Percentiles rank a stretch among this genome's conserved stretches.
phyloP scores from a whole-genome alignment of 2,329 filamentous ascomycete genomes.

The Fusarium newnesense region DNA sequence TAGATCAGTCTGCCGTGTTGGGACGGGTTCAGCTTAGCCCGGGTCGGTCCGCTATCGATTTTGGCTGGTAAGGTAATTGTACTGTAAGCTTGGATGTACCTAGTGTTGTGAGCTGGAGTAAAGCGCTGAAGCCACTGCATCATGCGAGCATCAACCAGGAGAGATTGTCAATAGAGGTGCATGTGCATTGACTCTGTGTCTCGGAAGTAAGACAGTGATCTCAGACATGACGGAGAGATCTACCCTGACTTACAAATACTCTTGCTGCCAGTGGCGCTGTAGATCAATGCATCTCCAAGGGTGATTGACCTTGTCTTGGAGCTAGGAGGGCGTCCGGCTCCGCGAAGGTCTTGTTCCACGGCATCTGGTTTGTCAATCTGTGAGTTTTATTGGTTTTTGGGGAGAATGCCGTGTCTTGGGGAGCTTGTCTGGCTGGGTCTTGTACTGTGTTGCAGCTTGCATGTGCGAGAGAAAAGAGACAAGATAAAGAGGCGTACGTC shows the following conservation, averaged over 20 bases:
- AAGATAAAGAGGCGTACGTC: neutral
- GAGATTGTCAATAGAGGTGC: neutral
- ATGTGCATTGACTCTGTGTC: slow-evolving; percentile 1
- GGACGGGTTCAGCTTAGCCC: neutral
- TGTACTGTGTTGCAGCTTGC: neutral
- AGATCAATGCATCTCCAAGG: neutral
- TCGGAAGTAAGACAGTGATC: slow-evolving; percentile 1
- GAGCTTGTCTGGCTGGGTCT: too few relatives aligned
- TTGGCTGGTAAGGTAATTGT: neutral
- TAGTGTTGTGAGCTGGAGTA: neutral
- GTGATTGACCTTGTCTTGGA: neutral
- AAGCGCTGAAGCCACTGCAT: neutral
- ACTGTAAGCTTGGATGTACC: neutral
- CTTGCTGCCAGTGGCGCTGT: neutral
- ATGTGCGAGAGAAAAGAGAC: neutral
- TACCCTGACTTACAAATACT: neutral
- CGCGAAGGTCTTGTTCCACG: neutral
- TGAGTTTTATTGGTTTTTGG: neutral
- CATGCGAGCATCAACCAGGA: neutral
- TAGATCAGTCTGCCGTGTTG: neutral
- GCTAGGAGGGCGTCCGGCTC: neutral
- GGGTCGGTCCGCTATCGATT: slow-evolving; percentile 13
- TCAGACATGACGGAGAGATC: neutral
- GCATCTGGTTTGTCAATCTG: neutral
- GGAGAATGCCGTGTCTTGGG: neutral